Evolutionary conservation across 257 asterid species (phyloP).

Genomic region (Salvia splendens): DNA sequence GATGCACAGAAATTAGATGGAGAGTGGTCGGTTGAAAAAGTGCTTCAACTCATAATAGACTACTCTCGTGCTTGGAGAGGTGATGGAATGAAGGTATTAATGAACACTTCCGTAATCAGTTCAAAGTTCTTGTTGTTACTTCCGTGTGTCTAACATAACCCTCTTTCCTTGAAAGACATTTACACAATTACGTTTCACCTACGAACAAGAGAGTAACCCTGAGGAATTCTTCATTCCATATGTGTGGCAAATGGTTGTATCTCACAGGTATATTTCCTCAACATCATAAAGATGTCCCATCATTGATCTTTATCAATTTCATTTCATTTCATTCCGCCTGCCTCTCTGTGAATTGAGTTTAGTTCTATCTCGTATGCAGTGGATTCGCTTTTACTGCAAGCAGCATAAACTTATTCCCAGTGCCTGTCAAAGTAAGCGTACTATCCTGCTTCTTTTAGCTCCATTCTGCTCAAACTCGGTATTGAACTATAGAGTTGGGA

Average conservation of each 20-base stretch:
- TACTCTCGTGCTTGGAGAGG: conserved; percentile 97
- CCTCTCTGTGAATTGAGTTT: not conserved
- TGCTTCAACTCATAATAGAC: conserved; percentile 73
- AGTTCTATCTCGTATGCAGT: conserved; percentile 45
- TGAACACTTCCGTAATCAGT: conserved; percentile 20
- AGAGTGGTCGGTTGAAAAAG: conserved; percentile 97
- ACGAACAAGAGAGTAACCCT: conserved; percentile 97
- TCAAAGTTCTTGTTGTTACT: not conserved
- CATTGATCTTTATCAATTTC: not conserved
- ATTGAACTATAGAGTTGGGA: too few species aligned
- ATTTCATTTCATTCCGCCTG: too few species aligned
- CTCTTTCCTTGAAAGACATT: conserved; percentile 56
- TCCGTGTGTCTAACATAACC: conserved; percentile 27
- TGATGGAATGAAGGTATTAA: conserved; percentile 87
- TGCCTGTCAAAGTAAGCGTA: conserved; percentile 66
- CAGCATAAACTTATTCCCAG: conserved; percentile 75
- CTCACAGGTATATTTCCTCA: conserved; percentile 57
- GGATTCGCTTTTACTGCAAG: conserved; percentile 60
- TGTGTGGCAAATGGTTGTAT: conserved; percentile 85
- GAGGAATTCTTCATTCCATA: conserved; percentile 97
- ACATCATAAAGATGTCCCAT: not conserved
- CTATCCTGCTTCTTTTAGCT: not conserved
- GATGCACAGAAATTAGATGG: conserved; percentile 78
- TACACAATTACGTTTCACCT: conserved; percentile 83
- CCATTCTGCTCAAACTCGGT: not conserved